phyloP scores from a whole-genome alignment of 495 filamentous ascomycete species.

The Glarea lozoyensis region DNA sequence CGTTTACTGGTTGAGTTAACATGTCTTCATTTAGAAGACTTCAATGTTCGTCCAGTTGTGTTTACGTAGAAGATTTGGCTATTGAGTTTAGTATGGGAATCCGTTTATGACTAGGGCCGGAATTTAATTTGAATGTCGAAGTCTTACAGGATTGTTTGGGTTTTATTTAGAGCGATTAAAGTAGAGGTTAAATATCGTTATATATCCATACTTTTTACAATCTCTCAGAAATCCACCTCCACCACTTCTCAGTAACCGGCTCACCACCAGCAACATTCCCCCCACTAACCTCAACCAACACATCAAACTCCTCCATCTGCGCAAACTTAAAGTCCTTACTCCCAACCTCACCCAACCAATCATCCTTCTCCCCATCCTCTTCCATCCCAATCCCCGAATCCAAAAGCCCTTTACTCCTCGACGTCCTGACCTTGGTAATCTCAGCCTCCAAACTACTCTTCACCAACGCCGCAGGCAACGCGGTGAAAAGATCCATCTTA shows the following conservation, averaged over 20 bases:
- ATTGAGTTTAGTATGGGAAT: no score
- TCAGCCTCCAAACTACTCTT: constrained; percentile 69
- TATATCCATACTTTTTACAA: constrained; percentile 14
- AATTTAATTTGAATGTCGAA: no score
- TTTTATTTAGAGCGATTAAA: no score
- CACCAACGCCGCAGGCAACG: constrained; percentile 72
- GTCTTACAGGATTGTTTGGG: no score
- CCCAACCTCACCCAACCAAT: constrained; percentile 73
- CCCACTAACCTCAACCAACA: constrained; percentile 69
- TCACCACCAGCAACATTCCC: constrained; percentile 69
- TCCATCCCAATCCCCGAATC: constrained; percentile 58
- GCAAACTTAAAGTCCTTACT: constrained; percentile 69
- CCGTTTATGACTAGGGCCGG: no score
- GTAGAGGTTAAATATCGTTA: no score
- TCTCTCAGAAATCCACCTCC: constrained; percentile 64
- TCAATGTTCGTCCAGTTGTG: no score
- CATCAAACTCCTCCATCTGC: constrained; percentile 72
- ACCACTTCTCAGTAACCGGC: constrained; percentile 69
- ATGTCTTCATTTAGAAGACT: no score
- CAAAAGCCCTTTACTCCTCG: constrained; percentile 70
- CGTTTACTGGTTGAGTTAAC: no score
- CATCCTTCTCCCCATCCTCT: constrained; percentile 57
- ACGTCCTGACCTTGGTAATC: constrained; percentile 68
- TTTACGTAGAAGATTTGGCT: no score
- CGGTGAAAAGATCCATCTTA: constrained; percentile 93